Evolutionary conservation across 441 rosid genomes (phyloP).

Genomic region (Aquilaria agallochum): DNA sequence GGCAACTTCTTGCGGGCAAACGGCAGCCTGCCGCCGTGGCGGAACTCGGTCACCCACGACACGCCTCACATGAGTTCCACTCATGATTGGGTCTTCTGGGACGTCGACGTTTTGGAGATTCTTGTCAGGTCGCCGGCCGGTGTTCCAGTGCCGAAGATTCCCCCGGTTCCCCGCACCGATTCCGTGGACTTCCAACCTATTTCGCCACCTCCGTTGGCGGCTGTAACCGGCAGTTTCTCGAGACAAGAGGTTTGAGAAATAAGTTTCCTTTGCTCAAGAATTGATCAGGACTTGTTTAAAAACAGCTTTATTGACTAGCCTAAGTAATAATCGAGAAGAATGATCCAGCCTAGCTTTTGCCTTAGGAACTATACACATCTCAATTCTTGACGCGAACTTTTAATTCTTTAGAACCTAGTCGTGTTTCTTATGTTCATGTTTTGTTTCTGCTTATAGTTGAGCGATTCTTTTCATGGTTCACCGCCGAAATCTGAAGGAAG

Average conservation of each 20-base stretch:
- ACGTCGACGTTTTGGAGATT: constrained; percentile 69
- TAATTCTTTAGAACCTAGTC: background rate
- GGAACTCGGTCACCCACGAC: constrained; percentile 92
- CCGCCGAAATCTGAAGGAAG: constrained; percentile 74
- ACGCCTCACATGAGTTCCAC: constrained; percentile 73
- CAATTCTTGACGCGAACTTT: background rate
- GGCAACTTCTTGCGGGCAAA: constrained; percentile 81
- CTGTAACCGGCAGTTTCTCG: constrained; percentile 36
- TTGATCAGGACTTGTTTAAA: background rate
- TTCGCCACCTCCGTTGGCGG: constrained; percentile 36
- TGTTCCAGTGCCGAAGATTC: constrained; percentile 14
- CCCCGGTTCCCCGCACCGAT: constrained; percentile 43
- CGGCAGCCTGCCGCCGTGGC: constrained; percentile 91
- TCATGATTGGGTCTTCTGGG: constrained; percentile 77
- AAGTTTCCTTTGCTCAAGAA: background rate
- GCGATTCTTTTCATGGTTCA: constrained; percentile 48
- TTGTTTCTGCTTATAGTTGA: constrained; percentile 36
- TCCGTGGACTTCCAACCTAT: constrained; percentile 39
- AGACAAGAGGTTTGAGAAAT: constrained; percentile 58
- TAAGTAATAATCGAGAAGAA: too few relatives aligned
- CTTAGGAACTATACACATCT: too few relatives aligned
- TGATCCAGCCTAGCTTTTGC: too few relatives aligned
- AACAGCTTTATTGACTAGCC: too few relatives aligned
- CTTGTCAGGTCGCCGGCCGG: constrained; percentile 29
- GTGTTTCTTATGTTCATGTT: background rate